These are phyloP conservation scores for Cladosporium sp. DNA, from an alignment of 2,329 filamentous ascomycete species.

Conservation along the genomic window DNA sequence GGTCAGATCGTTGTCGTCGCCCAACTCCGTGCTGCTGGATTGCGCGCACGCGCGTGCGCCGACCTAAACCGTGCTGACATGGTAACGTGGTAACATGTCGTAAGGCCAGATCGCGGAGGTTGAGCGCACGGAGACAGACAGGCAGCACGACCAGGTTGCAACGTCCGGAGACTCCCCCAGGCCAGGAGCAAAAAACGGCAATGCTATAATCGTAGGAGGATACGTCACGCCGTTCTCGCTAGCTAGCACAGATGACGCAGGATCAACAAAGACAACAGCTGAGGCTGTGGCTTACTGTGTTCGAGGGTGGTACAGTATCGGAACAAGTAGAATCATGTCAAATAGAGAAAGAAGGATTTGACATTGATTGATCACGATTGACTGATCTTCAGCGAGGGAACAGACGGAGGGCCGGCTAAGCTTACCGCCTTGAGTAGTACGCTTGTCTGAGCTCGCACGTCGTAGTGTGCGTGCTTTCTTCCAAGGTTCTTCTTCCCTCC, in stretches of 20 bases:
- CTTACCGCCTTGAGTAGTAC: not conserved
- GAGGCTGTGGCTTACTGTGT: not conserved
- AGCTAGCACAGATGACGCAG: constrained; percentile 5
- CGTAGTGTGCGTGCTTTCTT: not conserved
- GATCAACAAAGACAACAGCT: not conserved
- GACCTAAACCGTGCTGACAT: constrained; percentile 1
- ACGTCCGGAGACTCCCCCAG: not conserved
- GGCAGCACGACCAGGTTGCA: not conserved
- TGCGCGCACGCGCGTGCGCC: not conserved
- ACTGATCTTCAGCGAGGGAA: not conserved
- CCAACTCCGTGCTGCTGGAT: not conserved
- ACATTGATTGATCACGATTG: not conserved
- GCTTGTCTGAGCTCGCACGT: not conserved
- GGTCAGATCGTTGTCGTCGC: not conserved
- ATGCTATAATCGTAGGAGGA: constrained; percentile 1
- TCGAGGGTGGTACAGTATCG: not conserved
- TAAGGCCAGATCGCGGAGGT: constrained; percentile 5
- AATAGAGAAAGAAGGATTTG: not conserved
- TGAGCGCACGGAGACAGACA: not conserved
- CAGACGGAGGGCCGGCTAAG: not conserved
- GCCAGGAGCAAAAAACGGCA: constrained; percentile 2
- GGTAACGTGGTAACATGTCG: constrained; percentile 8
- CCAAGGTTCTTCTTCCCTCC: not conserved
- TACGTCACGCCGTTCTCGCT: constrained; percentile 1
- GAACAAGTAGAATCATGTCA: not conserved